phyloP scores from a whole-genome alignment of 768 basidiomycete species.

The Leccinum longicurvipes region DNA sequence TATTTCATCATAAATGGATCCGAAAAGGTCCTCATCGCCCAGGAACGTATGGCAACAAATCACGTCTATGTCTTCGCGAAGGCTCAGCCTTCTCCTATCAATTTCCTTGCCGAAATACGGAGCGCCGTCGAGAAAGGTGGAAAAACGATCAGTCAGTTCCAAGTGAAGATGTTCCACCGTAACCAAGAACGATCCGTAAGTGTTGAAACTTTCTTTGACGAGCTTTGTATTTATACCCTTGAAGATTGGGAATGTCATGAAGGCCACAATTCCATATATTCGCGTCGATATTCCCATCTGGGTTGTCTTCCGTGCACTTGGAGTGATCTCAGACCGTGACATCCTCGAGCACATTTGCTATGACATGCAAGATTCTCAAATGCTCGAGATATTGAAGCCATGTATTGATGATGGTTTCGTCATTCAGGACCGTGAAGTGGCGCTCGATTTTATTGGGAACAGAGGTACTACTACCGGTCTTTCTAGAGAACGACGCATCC shows the following conservation, averaged over 20 bases:
- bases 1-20: slow-evolving; percentile 99
- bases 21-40: slow-evolving; percentile 99
- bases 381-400: slow-evolving; percentile 97
- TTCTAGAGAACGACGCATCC: slow-evolving; percentile 86
- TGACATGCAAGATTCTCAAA: slow-evolving; percentile 91
- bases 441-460: slow-evolving; percentile 97
- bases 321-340: slow-evolving; percentile 96
- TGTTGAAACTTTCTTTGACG: background rate
- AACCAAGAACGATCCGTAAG: slow-evolving; percentile 86
- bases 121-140: slow-evolving; percentile 98
- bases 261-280: slow-evolving; percentile 96
- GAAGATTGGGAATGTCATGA: slow-evolving; percentile 89
- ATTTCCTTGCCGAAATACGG: slow-evolving; percentile 94
- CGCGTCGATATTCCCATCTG: slow-evolving; percentile 98
- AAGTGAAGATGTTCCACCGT: slow-evolving; percentile 94
- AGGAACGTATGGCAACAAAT: slow-evolving; percentile 99
- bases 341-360: slow-evolving; percentile 99
- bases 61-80: slow-evolving; percentile 99
- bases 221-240: slow-evolving; percentile 2
- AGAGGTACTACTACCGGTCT: slow-evolving; percentile 94
- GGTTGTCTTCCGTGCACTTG: slow-evolving; percentile 97
- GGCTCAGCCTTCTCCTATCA: slow-evolving; percentile 93
- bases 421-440: slow-evolving; percentile 95
- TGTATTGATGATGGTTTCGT: slow-evolving; percentile 99
- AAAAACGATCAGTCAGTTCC: slow-evolving; percentile 96